Evolutionary conservation across 768 basidiomycete genomes (phyloP).

Genomic region (Tricholoma bakamatsutake): DNA sequence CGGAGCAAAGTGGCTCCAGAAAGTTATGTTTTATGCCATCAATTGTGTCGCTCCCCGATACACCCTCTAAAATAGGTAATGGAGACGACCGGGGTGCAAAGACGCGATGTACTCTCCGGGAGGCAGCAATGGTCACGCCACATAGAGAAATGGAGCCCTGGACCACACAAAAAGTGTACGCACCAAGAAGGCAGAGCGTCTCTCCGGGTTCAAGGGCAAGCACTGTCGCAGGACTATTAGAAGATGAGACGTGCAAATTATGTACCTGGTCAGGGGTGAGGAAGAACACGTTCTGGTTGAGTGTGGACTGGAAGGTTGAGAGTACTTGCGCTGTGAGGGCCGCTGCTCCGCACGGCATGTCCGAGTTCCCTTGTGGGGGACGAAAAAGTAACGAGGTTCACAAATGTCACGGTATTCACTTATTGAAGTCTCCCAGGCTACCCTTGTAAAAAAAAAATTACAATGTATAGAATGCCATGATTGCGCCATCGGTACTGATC

Average conservation of each 20-base stretch:
- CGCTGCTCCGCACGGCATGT: no score
- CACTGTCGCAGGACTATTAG: constrained; percentile 21
- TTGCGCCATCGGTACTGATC: no score
- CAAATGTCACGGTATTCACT: no score
- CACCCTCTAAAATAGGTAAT: constrained; percentile 43
- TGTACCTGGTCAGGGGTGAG: constrained; percentile 35
- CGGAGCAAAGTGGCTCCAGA: constrained; percentile 12
- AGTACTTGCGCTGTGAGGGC: constrained; percentile 13
- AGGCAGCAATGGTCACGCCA: constrained; percentile 46
- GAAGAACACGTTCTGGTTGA: constrained; percentile 39
- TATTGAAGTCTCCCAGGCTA: no score
- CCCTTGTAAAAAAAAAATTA: no score
- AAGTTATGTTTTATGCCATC: constrained; percentile 11
- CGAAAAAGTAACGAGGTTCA: no score
- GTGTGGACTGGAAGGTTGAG: constrained; percentile 46
- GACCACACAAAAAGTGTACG: constrained; percentile 55
- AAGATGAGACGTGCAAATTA: constrained; percentile 21
- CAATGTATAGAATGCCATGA: no score
- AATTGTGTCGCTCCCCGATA: constrained; percentile 9
- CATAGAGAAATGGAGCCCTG: constrained; percentile 53
- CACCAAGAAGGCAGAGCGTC: constrained; percentile 63
- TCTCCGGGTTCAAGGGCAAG: constrained; percentile 42
- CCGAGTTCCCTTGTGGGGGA: no score
- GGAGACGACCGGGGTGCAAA: constrained; percentile 82
- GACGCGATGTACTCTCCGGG: constrained; percentile 39